Conservation (phyloP, 805 yeast genomes). For the Torulaspora delbrueckii region DNA sequence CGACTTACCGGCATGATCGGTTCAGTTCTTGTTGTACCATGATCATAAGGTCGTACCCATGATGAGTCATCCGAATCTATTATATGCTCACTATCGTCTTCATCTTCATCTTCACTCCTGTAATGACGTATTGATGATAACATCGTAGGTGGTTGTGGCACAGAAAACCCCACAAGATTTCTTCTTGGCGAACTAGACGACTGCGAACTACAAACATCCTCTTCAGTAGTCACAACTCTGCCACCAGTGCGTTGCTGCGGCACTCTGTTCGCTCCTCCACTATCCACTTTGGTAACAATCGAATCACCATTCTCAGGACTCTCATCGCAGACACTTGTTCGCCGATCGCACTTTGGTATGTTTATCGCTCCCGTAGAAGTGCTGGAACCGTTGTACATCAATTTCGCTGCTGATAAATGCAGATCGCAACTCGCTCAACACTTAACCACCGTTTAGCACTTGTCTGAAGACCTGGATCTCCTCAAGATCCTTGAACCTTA, state of each 20-base stretch:
- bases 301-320: neutral
- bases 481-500: neutral
- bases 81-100: slow-evolving; percentile 11
- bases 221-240: slow-evolving; percentile 16
- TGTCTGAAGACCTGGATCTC: neutral
- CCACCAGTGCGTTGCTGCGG: neutral
- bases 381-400: neutral
- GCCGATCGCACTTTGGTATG: neutral
- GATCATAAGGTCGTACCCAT: slow-evolving; percentile 10
- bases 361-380: slow-evolving; percentile 1
- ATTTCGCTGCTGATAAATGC: neutral
- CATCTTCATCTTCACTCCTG: slow-evolving; percentile 2
- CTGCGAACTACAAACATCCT: slow-evolving; percentile 20
- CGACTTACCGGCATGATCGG: slow-evolving; percentile 8
- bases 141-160: slow-evolving; percentile 9
- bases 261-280: neutral
- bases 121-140: slow-evolving; percentile 6
- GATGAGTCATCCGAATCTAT: slow-evolving; percentile 8
- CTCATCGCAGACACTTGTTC: slow-evolving; percentile 22
- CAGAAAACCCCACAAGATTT: slow-evolving; percentile 3
- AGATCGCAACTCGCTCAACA: neutral
- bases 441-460: too few relatives aligned
- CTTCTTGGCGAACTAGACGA: slow-evolving; percentile 17
- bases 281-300: neutral
- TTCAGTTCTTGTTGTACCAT: neutral